Base-by-base conservation (phyloP, 495 filamentous ascomycete genomes). In the Penicillium pulvis region DNA sequence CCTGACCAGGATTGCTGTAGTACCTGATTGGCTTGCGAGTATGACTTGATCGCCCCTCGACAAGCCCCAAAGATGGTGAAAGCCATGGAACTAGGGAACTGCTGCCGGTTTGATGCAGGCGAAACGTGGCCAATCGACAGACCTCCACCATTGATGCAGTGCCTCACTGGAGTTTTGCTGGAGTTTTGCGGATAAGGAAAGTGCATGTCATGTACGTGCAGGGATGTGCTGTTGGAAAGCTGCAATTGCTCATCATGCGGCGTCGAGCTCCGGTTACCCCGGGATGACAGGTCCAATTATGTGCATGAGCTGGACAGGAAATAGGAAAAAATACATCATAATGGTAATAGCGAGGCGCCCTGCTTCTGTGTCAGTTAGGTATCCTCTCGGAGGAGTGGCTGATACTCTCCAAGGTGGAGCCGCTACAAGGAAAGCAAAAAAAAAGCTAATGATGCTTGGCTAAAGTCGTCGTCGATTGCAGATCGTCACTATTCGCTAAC, bases 401-500 rank as follows among this genome's bases (percentile, higher is more conserved):
- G 30, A 26, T 35, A 14, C 12, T n/a, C 28, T 31, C 28, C 17
- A 42, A 28, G 6, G 28, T 28, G 28, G 0, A 7, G 4, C 2
- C 4, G 28, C 28, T 28, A 28, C 46, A 31, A 14, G 12, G 16
- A n/a, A 49, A 19, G 24, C 46, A 49, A 49, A 28, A 3, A 28
- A 47, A 31, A 28, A 49, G 14, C 11, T n/a, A 26, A n/a, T 52
- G n/a, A 39, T 19, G 26, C 46, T 30, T 49, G 51, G 26, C 20
- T 17, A 26, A 39, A 53, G 23, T 60, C 55, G 53, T 60, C 55
- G 53, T 64, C 58, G 35, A 57, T 52, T 50, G 23, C 55, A 60
- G 41, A 58, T 61, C 62, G 17, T 61, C 46, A 58, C 57, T 58
- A 63, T n/a, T 63, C 61, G 61, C 61, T 64, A 60, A 57, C 57